Conservation (phyloP, 176 grass and related monocot species). For the Rhynchospora pubera region DNA sequence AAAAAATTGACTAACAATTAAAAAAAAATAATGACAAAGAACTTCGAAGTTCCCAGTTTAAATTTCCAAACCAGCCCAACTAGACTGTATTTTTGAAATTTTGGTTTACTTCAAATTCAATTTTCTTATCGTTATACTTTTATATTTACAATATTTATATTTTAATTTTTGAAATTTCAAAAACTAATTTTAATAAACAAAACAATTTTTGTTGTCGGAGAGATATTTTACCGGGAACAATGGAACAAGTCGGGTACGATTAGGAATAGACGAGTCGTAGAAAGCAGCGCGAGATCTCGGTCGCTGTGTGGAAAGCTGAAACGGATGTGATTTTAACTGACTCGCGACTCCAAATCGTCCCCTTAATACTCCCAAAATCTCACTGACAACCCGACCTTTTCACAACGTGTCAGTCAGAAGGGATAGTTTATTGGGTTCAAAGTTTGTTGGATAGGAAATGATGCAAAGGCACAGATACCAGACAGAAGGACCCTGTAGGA, state of each 20-base stretch:
- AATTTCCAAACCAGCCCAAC: too few relatives aligned
- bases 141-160: too few relatives aligned
- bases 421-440: neutral
- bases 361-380: neutral
- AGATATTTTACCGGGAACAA: neutral
- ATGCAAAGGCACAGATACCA: neutral
- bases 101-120: too few relatives aligned
- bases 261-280: conserved; percentile 5
- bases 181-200: too few relatives aligned
- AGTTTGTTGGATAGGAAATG: neutral
- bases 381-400: neutral
- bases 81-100: too few relatives aligned
- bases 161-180: too few relatives aligned
- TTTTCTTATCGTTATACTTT: too few relatives aligned
- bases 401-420: neutral
- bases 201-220: neutral
- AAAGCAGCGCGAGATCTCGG: conserved; percentile 27
- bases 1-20: too few relatives aligned
- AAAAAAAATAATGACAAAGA: too few relatives aligned
- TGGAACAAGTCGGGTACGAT: neutral
- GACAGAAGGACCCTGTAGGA: conserved; percentile 29
- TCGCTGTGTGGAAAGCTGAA: conserved; percentile 12
- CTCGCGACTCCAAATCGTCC: neutral
- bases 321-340: neutral
- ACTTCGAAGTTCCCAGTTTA: too few relatives aligned